Conservation (phyloP, 371 early-diverging fungal species). For the Thermomucor indicae-seudaticae region DNA sequence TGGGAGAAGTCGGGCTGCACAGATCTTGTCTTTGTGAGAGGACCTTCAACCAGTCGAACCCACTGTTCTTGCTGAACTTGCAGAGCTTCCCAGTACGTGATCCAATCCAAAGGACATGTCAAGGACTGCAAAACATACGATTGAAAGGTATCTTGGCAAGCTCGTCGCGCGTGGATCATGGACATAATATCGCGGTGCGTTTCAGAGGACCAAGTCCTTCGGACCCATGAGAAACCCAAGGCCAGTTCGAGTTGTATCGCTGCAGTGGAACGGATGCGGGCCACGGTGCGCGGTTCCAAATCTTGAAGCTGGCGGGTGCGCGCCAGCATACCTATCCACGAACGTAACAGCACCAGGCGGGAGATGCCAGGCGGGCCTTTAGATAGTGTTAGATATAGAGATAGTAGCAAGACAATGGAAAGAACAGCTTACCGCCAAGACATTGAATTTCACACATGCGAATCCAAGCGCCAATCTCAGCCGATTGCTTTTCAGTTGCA, state of each 20-base stretch:
- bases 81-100: conserved; percentile 28
- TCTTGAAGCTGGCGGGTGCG: conserved; percentile 9
- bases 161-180: conserved; percentile 6
- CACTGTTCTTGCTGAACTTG: conserved; percentile 14
- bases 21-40: too few relatives aligned
- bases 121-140: conserved; percentile 34
- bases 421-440: conserved; percentile 23
- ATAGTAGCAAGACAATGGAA: too few relatives aligned
- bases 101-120: conserved; percentile 29
- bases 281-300: conserved; percentile 21
- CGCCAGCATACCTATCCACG: conserved; percentile 30
- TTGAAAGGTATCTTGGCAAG: conserved; percentile 24
- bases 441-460: conserved; percentile 34
- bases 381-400: background rate
- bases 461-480: conserved; percentile 27
- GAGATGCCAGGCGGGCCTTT: conserved; percentile 24
- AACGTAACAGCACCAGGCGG: conserved; percentile 28
- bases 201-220: background rate
- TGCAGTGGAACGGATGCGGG: conserved; percentile 26
- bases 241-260: conserved; percentile 33
- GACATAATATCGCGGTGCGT: background rate
- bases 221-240: conserved; percentile 9
- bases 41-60: conserved; percentile 16
- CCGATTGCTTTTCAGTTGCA: conserved; percentile 20
- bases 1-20: too few relatives aligned